These are phyloP conservation scores for Boletus sensibilis DNA, from an alignment of 768 basidiomycete species.

Conservation along the genomic window DNA sequence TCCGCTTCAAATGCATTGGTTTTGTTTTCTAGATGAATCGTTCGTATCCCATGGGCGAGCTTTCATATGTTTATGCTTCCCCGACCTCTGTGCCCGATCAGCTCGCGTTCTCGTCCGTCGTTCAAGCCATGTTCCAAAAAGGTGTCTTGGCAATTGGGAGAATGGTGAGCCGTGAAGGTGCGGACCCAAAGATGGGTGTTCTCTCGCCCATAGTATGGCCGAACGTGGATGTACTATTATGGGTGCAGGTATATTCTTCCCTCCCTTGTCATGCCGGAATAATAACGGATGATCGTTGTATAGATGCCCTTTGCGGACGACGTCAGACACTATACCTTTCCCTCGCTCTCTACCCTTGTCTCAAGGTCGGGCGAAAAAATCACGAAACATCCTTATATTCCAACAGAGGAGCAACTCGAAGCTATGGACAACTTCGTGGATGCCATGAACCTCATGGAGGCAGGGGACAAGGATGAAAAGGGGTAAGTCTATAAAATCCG, in stretches of 20 bases:
- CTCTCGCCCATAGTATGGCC: conserved; percentile 62
- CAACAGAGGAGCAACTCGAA: conserved; percentile 70
- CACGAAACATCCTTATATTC: conserved; percentile 76
- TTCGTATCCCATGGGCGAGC: conserved; percentile 79
- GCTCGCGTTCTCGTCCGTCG: conserved; percentile 83
- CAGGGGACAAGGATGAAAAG: conserved; percentile 71
- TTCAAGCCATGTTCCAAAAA: conserved; percentile 72
- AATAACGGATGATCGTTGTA: background rate
- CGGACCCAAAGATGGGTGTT: conserved; percentile 85
- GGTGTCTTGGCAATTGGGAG: conserved; percentile 76
- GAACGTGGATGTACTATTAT: conserved; percentile 76
- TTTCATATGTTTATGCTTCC: conserved; percentile 84
- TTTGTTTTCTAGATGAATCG: conserved; percentile 64
- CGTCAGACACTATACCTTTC: conserved; percentile 82
- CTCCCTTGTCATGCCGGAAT: background rate
- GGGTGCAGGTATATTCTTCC: conserved; percentile 64
- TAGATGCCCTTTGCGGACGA: conserved; percentile 98
- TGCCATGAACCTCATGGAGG: conserved; percentile 81
- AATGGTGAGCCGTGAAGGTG: conserved; percentile 70
- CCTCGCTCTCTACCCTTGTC: conserved; percentile 69
- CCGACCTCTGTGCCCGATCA: conserved; percentile 64
- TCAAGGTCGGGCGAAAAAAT: conserved; percentile 74
- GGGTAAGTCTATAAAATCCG: conserved; percentile 46
- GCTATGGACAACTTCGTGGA: conserved; percentile 90
- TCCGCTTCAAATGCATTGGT: background rate